A percentile compares a stretch with the other conserved stretches of the same genome.
Conservation (phyloP, 164 flowering plant genomes). For the Saururus chinensis region DNA sequence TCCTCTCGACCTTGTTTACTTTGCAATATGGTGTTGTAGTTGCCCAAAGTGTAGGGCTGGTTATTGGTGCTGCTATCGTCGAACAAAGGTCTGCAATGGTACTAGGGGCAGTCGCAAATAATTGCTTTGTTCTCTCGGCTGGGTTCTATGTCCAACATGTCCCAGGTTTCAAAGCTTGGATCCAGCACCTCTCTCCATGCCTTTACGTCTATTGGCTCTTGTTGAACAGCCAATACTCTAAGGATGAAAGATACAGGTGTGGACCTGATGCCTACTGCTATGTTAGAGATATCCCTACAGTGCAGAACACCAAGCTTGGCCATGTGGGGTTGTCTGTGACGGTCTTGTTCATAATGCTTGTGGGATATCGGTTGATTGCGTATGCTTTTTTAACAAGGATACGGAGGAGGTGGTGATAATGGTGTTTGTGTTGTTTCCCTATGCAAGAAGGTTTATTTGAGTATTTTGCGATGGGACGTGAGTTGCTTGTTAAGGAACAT, state of each 20-base stretch:
- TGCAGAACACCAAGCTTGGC: conserved; percentile 33
- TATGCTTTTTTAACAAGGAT: conserved; percentile 57
- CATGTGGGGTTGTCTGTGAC: conserved; percentile 9
- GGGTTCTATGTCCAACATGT: conserved; percentile 54
- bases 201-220: conserved; percentile 44
- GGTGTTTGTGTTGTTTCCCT: too few relatives aligned
- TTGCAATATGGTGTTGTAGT: conserved; percentile 12
- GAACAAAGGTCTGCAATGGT: conserved; percentile 39
- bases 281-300: conserved; percentile 31
- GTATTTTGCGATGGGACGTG: too few relatives aligned
- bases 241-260: conserved; percentile 34
- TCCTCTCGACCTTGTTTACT: conserved; percentile 27
- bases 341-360: conserved; percentile 23
- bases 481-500: too few relatives aligned
- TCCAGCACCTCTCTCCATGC: conserved; percentile 38
- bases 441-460: too few relatives aligned
- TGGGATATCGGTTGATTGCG: conserved; percentile 31
- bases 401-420: conserved; percentile 13
- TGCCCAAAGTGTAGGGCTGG: conserved; percentile 50
- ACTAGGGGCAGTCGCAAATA: conserved; percentile 31
- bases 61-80: conserved; percentile 62
- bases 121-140: conserved; percentile 35
- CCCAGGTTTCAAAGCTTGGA: conserved; percentile 51
- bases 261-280: conserved; percentile 12
- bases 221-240: conserved; percentile 37